Base-by-base conservation (phyloP, 2,329 filamentous ascomycete genomes). In the Aspergillus phoenicis region DNA sequence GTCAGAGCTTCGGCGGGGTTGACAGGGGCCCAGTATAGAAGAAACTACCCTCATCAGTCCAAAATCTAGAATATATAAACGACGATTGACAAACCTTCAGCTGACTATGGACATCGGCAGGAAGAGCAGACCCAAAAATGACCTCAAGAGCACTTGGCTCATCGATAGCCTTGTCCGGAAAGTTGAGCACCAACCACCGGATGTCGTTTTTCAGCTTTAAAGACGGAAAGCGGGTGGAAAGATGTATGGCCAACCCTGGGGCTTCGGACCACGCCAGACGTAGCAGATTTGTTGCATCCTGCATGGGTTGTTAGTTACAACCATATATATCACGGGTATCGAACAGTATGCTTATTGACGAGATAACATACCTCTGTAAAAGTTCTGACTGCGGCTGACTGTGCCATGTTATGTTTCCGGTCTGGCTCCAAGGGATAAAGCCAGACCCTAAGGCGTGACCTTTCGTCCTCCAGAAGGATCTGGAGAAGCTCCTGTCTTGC, bases 1-100 rank as follows among this genome's bases (percentile, higher is more conserved):
- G 93, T 97, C 6, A 96, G 89, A 0, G 96, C 93, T 8, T 93
- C 95, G 63, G 97, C 90, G 0, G 95, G 95, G 71, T 97, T 97
- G 33, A 97, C 89, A 0, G 95, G 88, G 22, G 90, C 86, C 95
- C 95, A 99, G 79, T 91, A 97, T 1, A 99, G 82, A 15, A 99
- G 82, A 75, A 96, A 97, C 87, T 93, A 66, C 24, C 52, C 15
- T 24, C 8, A 54, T 67, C 43, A 66, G 62, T 56, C 33, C 47
- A 30, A 8, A 57, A 26, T 30, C 30, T 43, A 33, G 5, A 45
- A 52, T 15, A 17, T 5, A 2, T 20, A 26, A 30, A 15, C 20
- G 22, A 28, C 13, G 8, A 26, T 20, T 20, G 39, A 66, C 66
- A 57, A 79, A 91, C 90, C 84, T 94, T 97, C 57, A 98, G 83